Evolutionary conservation across 352 stramenopile species (phyloP), one percentile per base, ranked within the genome.

Genomic region (Pythium aphanidermatum): DNA sequence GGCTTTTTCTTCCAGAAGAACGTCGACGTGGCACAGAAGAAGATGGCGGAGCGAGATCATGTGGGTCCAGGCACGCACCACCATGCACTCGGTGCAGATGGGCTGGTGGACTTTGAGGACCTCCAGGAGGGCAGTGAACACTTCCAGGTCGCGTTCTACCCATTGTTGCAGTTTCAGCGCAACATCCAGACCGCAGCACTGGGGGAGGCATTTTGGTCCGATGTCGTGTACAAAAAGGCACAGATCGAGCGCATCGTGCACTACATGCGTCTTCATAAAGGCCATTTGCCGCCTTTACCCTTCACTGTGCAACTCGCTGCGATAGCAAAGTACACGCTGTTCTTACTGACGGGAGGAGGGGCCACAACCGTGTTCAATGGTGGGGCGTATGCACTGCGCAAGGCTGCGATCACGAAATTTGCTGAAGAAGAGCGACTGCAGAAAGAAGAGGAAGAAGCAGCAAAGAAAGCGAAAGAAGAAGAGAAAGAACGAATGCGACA

Each of bases 111-210:
- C 33, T 63, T 73, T 21, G 53, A 79, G 20, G 71, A 82, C 34
- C 42, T 87, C 9, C 60, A 65, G 14, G 76, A 82, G 45, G 66
- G 69, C 5, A 76, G 56, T 26, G 29, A 58, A 13, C 64, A 83
- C 34, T 87, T 84, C 43, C 73, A 76, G 27, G 55, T 71, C 2
- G 75, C 75, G 4, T 85, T 87, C 51, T 87, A 77, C 38, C 75
- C 75, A 8, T 69, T 87, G 26, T 14, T 79, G 26, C 71, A 87
- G 24, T 63, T 87, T 19, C 75, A 87, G 50, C 60, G 69, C 35
- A 83, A 83, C 28, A 67, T 83, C 6, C 75, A 64, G 4, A 33
- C 38, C 1, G 65, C 61, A 21, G 61, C 70, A 11, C 43, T 85
- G 19, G 75, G 73, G 6, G 69, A 85, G 48, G 40, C 43, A 2